These are phyloP conservation scores for Isoetes engelmannii DNA, from an alignment of 83 land plant species.

Conservation along the genomic window DNA sequence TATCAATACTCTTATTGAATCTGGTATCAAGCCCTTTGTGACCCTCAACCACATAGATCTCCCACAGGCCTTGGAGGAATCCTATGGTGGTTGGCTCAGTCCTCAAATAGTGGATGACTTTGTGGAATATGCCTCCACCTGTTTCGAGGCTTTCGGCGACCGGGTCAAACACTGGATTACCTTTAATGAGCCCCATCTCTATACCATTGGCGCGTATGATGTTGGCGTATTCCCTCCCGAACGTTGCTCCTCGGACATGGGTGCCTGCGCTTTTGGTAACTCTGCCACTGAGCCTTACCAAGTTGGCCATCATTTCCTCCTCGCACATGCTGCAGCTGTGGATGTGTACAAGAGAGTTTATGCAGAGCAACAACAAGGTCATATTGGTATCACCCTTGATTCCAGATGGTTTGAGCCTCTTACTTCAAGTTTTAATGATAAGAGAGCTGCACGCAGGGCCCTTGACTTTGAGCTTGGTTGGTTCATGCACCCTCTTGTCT, in stretches of 20 bases:
- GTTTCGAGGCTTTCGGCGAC: slow-evolving; percentile 4
- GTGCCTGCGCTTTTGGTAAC: neutral
- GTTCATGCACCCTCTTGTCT: slow-evolving; percentile 3
- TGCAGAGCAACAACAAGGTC: neutral
- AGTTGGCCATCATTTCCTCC: neutral
- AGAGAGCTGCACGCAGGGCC: slow-evolving; percentile 1
- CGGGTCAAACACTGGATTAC: slow-evolving; percentile 5
- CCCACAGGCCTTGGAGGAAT: slow-evolving; percentile 2
- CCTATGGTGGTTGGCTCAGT: slow-evolving; percentile 4
- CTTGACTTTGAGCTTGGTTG: slow-evolving; percentile 4
- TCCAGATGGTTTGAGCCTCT: neutral
- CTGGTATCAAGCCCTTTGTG: neutral
- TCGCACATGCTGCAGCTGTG: slow-evolving; percentile 5
- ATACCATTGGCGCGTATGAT: neutral
- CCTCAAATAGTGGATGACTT: neutral
- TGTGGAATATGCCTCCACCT: neutral
- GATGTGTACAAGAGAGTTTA: neutral
- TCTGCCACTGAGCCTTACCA: slow-evolving; percentile 7
- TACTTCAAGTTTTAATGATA: neutral
- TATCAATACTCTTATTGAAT: neutral
- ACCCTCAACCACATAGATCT: slow-evolving; percentile 3
- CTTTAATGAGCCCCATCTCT: slow-evolving; percentile 6
- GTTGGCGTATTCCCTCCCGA: neutral
- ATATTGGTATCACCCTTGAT: slow-evolving; percentile 7
- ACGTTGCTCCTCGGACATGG: neutral